Evolutionary conservation across 1,284 basidiomycete species (phyloP), one percentile per base, ranked within the genome.

Genomic region (Cryptococcus depauperatus): DNA sequence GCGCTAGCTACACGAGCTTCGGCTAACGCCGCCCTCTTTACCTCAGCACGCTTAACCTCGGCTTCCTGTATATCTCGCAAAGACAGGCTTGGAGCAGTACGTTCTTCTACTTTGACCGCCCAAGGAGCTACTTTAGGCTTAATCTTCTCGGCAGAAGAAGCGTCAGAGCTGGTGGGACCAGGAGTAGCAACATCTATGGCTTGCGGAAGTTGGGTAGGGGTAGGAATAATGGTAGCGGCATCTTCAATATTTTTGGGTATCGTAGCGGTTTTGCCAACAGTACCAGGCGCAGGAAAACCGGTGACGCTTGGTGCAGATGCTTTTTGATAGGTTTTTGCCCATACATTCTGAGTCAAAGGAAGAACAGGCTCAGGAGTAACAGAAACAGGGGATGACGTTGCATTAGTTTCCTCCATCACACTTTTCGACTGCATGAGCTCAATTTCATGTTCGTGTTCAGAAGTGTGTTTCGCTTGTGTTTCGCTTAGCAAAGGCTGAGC

Each of bases 61-160:
- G 84, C 83, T 58, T 95, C 90, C 68, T 98, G 95, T 47, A 99
- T 98, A 58, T 97, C 90, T 46, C 91, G 82, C 41, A 98, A 74
- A 54, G 85, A 86, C 23, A 81, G 74, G n/a, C 81, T 72, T 27
- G 57, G 34, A 16, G 71, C 66, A 0, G 73, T 58, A 64, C 79
- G 80, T 28, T 66, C 63, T 23, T 70, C 66, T 41, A 68, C 61
- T 21, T 52, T 55, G 40, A 59, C 50, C 13, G 68, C 66, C 64
- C 66, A 71, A 4, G 68, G 70, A 10, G 68, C 71, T 18, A 60
- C 51, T 45, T 65, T 66, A 23, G 61, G 48, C 4, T 58, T 25
- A 9, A 34, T 32, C 18, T 83, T 82, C 29, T 85, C 84, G 28
- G 81, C 79, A 48, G 76, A 78, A 81, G 83, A 42, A 28, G 37